Evolutionary conservation across 2,329 filamentous ascomycete genomes (phyloP).

Genomic region (Penicillium carneum): DNA sequence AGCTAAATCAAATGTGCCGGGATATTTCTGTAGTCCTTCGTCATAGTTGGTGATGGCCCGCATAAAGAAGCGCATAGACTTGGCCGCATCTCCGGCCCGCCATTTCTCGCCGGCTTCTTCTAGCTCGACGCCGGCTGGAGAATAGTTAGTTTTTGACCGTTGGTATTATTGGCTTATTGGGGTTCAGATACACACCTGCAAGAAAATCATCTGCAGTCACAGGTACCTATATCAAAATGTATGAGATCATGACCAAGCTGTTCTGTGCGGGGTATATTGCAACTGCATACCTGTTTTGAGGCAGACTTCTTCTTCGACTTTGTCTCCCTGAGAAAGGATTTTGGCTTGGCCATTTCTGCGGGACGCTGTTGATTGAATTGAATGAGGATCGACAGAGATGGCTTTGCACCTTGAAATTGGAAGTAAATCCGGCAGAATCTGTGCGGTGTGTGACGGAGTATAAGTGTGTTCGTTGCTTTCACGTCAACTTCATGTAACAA

Average conservation of each 20-base stretch:
- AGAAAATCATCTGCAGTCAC: slow-evolving; percentile 73
- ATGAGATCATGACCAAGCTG: slow-evolving; percentile 13
- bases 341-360: slow-evolving; percentile 50
- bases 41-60: slow-evolving; percentile 72
- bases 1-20: slow-evolving; percentile 71
- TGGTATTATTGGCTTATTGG: not conserved
- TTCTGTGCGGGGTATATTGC: slow-evolving; percentile 1
- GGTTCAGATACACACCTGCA: slow-evolving; percentile 55
- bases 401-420: slow-evolving; percentile 8
- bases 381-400: slow-evolving; percentile 3
- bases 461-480: not conserved
- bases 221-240: slow-evolving; percentile 54
- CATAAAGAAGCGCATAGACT: slow-evolving; percentile 65
- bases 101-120: slow-evolving; percentile 79
- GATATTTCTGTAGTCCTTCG: slow-evolving; percentile 67
- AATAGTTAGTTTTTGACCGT: not conserved
- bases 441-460: slow-evolving; percentile 14
- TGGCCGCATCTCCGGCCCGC: slow-evolving; percentile 73
- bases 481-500: not conserved
- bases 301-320: slow-evolving; percentile 54
- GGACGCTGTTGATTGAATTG: not conserved
- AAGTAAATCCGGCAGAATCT: slow-evolving; percentile 21
- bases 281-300: slow-evolving; percentile 45
- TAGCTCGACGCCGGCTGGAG: slow-evolving; percentile 68
- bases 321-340: slow-evolving; percentile 51